Evolutionary conservation across 148 eudicot genomes (phyloP).

Genomic region (Rhododendron vialii): DNA sequence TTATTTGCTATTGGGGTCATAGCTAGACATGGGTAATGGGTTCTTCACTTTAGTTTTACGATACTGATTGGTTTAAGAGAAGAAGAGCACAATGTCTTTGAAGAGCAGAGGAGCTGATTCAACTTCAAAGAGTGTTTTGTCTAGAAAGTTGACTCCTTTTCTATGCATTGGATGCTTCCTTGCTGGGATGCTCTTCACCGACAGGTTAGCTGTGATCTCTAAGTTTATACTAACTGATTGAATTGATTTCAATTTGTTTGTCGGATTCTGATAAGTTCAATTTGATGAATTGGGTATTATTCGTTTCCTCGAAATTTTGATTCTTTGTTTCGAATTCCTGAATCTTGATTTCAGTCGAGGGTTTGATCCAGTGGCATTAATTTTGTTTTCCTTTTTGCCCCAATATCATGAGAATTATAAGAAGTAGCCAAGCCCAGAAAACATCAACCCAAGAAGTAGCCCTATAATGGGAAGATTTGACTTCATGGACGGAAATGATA

Average conservation of each 20-base stretch:
- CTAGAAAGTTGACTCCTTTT: constrained; percentile 52
- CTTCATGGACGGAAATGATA: too few relatives aligned
- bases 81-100: constrained; percentile 32
- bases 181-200: constrained; percentile 80
- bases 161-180: constrained; percentile 78
- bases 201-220: constrained; percentile 38
- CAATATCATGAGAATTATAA: not conserved
- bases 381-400: not conserved
- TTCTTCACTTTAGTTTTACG: not conserved
- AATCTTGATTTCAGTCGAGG: not conserved
- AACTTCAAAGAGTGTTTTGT: constrained; percentile 39
- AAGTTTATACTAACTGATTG: not conserved
- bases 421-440: not conserved
- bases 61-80: not conserved
- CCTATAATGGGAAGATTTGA: not conserved
- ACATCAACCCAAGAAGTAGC: not conserved
- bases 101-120: constrained; percentile 59
- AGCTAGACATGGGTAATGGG: not conserved
- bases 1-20: not conserved
- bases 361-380: not conserved
- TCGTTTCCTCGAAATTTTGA: not conserved
- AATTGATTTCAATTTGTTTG: constrained; percentile 3
- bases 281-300: not conserved
- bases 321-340: not conserved
- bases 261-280: not conserved